These are phyloP conservation scores for Peronospora belbahrii DNA, from an alignment of 352 stramenopile species.

Conservation along the genomic window DNA sequence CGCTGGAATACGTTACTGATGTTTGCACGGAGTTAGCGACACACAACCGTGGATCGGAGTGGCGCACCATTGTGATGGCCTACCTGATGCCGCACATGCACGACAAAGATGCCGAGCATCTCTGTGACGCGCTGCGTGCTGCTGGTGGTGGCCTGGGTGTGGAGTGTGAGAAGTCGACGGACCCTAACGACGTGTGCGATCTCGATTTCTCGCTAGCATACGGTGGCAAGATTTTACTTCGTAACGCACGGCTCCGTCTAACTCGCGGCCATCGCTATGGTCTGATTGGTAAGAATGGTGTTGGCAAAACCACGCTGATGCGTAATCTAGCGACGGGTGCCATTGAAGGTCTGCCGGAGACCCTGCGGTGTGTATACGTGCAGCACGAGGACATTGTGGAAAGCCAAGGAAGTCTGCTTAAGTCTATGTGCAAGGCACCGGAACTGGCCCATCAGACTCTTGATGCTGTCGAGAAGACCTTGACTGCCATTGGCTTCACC, in stretches of 20 bases:
- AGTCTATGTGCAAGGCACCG: conserved; percentile 52
- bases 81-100: conserved; percentile 57
- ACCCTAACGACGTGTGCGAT: conserved; percentile 66
- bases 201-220: conserved; percentile 69
- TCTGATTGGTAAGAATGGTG: conserved; percentile 94
- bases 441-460: conserved; percentile 71
- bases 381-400: conserved; percentile 93
- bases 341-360: conserved; percentile 86
- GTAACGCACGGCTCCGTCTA: conserved; percentile 93
- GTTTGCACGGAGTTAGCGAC: conserved; percentile 54
- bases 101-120: conserved; percentile 35
- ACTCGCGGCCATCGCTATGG: conserved; percentile 93
- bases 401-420: conserved; percentile 68
- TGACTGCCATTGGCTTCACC: conserved; percentile 90
- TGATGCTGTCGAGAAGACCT: conserved; percentile 72
- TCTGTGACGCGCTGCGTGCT: conserved; percentile 44
- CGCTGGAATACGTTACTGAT: conserved; percentile 51
- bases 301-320: conserved; percentile 95
- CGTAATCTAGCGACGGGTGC: conserved; percentile 85
- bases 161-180: conserved; percentile 44
- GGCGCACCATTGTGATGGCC: conserved; percentile 37
- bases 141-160: conserved; percentile 45
- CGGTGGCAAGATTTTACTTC: conserved; percentile 92
- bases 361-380: conserved; percentile 94
- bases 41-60: conserved; percentile 50